Evolutionary conservation across 495 filamentous ascomycete species (phyloP).

Genomic region (Xylaria grammica): DNA sequence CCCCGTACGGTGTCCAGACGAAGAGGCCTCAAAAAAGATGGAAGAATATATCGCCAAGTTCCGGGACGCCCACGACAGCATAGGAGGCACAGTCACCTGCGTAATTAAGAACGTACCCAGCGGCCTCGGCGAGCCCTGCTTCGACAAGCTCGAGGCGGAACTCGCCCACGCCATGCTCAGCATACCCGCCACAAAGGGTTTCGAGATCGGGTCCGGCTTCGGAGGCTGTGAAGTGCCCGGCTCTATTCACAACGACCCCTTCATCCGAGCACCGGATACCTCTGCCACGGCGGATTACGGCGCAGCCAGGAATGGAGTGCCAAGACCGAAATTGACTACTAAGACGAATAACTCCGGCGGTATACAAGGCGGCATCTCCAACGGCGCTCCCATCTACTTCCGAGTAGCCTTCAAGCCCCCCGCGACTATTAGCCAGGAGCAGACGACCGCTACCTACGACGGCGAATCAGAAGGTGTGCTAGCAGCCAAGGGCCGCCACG

Average conservation of each 20-base stretch:
- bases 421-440: slow-evolving; percentile 92
- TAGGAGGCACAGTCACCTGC: slow-evolving; percentile 94
- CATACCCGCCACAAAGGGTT: slow-evolving; percentile 96
- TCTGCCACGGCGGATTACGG: slow-evolving; percentile 44
- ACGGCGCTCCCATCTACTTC: slow-evolving; percentile 95
- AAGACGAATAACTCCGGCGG: slow-evolving; percentile 97
- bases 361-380: slow-evolving; percentile 95
- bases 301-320: slow-evolving; percentile 41
- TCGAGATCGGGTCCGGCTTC: slow-evolving; percentile 96
- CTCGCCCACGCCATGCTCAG: slow-evolving; percentile 96
- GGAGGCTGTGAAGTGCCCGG: slow-evolving; percentile 86
- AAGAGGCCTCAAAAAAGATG: slow-evolving; percentile 70
- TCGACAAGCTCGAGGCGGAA: slow-evolving; percentile 94
- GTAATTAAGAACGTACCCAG: slow-evolving; percentile 89
- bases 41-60: slow-evolving; percentile 78
- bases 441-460: slow-evolving; percentile 82
- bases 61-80: slow-evolving; percentile 84
- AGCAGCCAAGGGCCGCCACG: slow-evolving; percentile 94
- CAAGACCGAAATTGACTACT: slow-evolving; percentile 69
- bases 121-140: slow-evolving; percentile 92
- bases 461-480: slow-evolving; percentile 71
- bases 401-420: slow-evolving; percentile 93
- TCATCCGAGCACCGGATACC: slow-evolving; percentile 60
- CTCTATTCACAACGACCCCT: slow-evolving; percentile 92
- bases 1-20: slow-evolving; percentile 85